Evolutionary conservation across 306 rosid genomes (phyloP).

Genomic region (Urtica urens): DNA sequence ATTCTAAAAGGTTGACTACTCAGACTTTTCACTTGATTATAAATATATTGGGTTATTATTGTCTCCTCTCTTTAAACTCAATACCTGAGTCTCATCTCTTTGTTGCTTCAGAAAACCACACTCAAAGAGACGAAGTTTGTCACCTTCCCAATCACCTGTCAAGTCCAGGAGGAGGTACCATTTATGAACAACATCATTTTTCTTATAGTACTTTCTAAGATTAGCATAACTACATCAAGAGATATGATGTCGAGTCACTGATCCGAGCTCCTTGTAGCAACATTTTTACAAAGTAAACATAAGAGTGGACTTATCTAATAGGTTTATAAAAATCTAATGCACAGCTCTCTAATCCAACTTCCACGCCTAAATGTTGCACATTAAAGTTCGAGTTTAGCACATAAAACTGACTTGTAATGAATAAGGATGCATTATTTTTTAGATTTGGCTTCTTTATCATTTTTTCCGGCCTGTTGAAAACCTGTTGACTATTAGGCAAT

Average conservation of each 20-base stretch:
- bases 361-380: no score
- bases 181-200: no score
- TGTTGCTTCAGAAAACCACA: conserved; percentile 58
- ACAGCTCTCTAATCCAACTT: no score
- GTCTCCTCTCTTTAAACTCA: conserved; percentile 7
- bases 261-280: no score
- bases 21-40: conserved; percentile 9
- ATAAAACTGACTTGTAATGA: no score
- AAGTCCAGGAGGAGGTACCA: conserved; percentile 82
- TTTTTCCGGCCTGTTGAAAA: not conserved
- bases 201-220: no score
- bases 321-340: no score
- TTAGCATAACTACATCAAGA: no score
- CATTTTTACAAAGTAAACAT: no score
- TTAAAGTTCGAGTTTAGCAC: no score
- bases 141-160: conserved; percentile 56
- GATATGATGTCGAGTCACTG: no score
- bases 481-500: not conserved
- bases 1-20: conserved; percentile 57
- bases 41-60: not conserved
- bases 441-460: not conserved
- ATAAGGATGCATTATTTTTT: not conserved
- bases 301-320: no score
- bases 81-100: not conserved
- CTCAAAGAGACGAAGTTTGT: conserved; percentile 60